These are phyloP conservation scores for Boletus speciosus DNA, from an alignment of 768 basidiomycete species.

Conservation along the genomic window DNA sequence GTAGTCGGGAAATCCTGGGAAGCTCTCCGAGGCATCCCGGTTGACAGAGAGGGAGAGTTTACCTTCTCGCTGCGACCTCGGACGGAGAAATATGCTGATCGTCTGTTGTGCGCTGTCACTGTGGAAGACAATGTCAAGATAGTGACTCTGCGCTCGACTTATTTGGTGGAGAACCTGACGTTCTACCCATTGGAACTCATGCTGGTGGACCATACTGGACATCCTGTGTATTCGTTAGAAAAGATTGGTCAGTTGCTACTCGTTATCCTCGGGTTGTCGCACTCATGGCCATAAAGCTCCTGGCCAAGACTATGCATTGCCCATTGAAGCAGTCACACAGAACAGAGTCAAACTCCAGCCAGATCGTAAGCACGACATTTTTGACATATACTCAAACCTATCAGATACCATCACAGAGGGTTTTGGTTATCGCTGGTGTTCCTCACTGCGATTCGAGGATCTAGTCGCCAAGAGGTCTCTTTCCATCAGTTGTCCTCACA, in stretches of 20 bases:
- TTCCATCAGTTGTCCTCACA: constrained; percentile 82
- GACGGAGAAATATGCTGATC: constrained; percentile 67
- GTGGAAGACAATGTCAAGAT: constrained; percentile 92
- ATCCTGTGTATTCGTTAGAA: constrained; percentile 74
- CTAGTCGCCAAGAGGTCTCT: constrained; percentile 65
- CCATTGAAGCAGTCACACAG: constrained; percentile 83
- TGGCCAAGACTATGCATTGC: constrained; percentile 83
- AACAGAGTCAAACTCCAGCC: constrained; percentile 85
- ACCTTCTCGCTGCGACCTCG: constrained; percentile 82
- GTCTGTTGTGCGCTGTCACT: constrained; percentile 84
- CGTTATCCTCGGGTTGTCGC: constrained; percentile 12
- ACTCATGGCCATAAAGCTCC: constrained; percentile 76
- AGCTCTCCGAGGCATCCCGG: constrained; percentile 79
- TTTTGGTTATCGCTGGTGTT: constrained; percentile 94
- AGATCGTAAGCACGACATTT: constrained; percentile 61
- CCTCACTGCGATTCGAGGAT: constrained; percentile 86
- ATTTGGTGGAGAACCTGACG: constrained; percentile 86
- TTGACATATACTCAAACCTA: constrained; percentile 1
- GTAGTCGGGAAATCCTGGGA: constrained; percentile 89
- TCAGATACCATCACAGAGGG: constrained; percentile 56
- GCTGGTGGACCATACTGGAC: constrained; percentile 80
- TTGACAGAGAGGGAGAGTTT: constrained; percentile 92
- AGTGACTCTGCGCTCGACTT: constrained; percentile 90
- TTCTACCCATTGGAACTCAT: constrained; percentile 91
- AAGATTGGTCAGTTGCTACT: constrained; percentile 60